Base-by-base conservation (phyloP, 2,329 filamentous ascomycete genomes). In the Fusarium sp. region DNA sequence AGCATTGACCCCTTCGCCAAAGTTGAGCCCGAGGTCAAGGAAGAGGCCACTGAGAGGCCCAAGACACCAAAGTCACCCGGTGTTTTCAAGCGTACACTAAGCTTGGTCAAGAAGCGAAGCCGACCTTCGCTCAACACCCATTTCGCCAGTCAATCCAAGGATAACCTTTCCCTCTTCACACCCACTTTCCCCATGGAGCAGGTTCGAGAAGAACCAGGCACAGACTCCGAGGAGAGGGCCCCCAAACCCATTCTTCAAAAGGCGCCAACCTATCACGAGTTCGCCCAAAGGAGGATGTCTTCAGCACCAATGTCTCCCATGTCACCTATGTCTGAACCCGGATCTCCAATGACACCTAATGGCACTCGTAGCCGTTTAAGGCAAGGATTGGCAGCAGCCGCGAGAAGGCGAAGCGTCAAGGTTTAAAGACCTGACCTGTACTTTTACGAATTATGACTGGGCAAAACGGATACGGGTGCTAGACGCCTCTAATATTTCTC, bases 51-150 rank as follows among this genome's bases (percentile, higher is more conserved):
- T 13, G 67, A 80, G 56, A 78, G 75, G 13, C 77, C 79, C 10
- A 82, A 83, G 67, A 78, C 82, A 18, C 83, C 85, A 15, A 82
- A 83, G 70, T 79, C 83, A 7, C 84, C 86, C 2, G 81, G 81
- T 37, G 82, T 89, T 62, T 84, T 90, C 69, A 88, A 86, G 77
- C 85, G 87, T 74, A 88, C 88, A 6, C 80, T 90, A 47, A 89
- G 84, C 74, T 81, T 90, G 35, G 86, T 86, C 54, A 84, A 85
- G 77, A 89, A 88, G 84, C 85, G 86, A 71, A 90, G 88, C 82
- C 84, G 84, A 61, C 86, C 86, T 12, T 82, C 82, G 30, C 82
- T 90, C 69, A 83, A 81, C 72, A 77, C 71, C 10, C 72, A 79
- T 18, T 78, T 81, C 49, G 81, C 81, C 37, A 77, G 77, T n/a